Percentiles rank a stretch among this genome's conserved stretches.
Conservation (phyloP, 164 flowering plant genomes). For the Cinnamomum chago region DNA sequence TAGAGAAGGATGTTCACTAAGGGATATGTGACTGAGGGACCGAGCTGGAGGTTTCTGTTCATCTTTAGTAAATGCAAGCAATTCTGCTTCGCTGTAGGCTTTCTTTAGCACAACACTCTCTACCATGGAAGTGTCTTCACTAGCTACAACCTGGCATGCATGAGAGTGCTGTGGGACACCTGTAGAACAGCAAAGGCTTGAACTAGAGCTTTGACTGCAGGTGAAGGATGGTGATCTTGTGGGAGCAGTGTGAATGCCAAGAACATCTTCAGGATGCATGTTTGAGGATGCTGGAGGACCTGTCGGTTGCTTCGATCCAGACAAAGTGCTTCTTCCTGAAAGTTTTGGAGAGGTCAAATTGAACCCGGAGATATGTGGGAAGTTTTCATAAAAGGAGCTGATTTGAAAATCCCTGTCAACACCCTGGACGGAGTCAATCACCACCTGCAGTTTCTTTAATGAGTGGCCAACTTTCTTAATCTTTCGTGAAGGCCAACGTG, state of each 20-base stretch:
- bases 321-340: slow-evolving; percentile 31
- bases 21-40: slow-evolving; percentile 47
- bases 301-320: slow-evolving; percentile 20
- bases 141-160: slow-evolving; percentile 12
- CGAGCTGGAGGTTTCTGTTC: slow-evolving; percentile 39
- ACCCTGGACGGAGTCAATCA: slow-evolving; percentile 85
- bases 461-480: slow-evolving; percentile 92
- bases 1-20: slow-evolving; percentile 24
- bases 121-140: slow-evolving; percentile 24
- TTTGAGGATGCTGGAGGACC: slow-evolving; percentile 21
- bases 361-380: slow-evolving; percentile 38
- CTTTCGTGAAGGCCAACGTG: slow-evolving; percentile 88
- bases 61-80: slow-evolving; percentile 30
- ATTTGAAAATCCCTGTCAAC: slow-evolving; percentile 57
- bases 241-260: slow-evolving; percentile 25
- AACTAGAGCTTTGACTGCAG: slow-evolving; percentile 59
- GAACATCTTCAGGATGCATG: slow-evolving; percentile 22
- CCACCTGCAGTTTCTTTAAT: slow-evolving; percentile 66
- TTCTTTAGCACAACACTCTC: slow-evolving; percentile 40
- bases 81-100: slow-evolving; percentile 47
- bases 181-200: slow-evolving; percentile 45
- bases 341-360: slow-evolving; percentile 42
- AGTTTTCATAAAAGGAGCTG: slow-evolving; percentile 56
- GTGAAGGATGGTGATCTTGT: slow-evolving; percentile 61
- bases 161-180: slow-evolving; percentile 26